Evolutionary conservation across 352 stramenopile species (phyloP).

Genomic region (Globisporangium megalacanthum): DNA sequence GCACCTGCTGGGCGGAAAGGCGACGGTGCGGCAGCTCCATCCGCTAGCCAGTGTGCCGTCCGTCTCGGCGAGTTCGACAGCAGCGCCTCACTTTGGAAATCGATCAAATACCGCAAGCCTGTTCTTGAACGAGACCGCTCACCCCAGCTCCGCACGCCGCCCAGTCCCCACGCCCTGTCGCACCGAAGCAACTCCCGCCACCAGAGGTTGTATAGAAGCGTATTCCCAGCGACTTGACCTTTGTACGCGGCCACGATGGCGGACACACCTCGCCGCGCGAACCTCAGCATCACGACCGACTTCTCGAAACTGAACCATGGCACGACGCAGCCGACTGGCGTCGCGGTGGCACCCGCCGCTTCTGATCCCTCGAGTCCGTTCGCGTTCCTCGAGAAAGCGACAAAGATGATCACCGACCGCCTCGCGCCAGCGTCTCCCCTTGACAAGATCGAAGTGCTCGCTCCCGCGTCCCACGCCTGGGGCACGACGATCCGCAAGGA

Average conservation of each 20-base stretch:
- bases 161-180: too few relatives aligned
- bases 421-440: slow-evolving; percentile 13
- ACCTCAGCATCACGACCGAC: slow-evolving; percentile 56
- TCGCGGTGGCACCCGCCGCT: slow-evolving; percentile 12
- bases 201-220: too few relatives aligned
- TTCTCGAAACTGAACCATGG: slow-evolving; percentile 23
- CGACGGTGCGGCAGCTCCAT: too few relatives aligned
- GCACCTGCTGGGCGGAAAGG: too few relatives aligned
- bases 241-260: slow-evolving; percentile 27
- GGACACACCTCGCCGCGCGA: slow-evolving; percentile 41
- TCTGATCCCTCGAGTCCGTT: slow-evolving; percentile 26
- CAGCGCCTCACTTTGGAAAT: background rate
- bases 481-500: slow-evolving; percentile 58
- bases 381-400: slow-evolving; percentile 50
- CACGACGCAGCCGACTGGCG: background rate
- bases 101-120: background rate
- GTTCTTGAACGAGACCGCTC: background rate
- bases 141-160: too few relatives aligned
- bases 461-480: slow-evolving; percentile 30
- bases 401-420: slow-evolving; percentile 46
- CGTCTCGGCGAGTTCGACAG: too few relatives aligned
- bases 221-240: too few relatives aligned
- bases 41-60: too few relatives aligned
- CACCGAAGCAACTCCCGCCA: background rate
- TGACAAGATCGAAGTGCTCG: slow-evolving; percentile 19